Evolutionary conservation across 2,329 filamentous ascomycete species (phyloP).

Genomic region (Colletotrichum lentis): DNA sequence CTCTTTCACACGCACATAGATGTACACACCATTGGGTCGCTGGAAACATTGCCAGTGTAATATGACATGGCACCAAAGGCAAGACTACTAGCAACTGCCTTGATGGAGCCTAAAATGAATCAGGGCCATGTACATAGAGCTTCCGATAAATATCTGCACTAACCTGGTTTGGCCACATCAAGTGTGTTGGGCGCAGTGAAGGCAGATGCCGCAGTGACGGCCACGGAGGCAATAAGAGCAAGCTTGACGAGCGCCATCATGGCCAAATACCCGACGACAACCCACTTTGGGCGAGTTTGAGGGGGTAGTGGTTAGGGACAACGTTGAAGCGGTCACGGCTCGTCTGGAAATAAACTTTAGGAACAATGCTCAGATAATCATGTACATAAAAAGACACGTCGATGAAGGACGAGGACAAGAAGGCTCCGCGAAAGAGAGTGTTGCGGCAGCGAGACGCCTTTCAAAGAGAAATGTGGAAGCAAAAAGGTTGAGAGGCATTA

Average conservation of each 20-base stretch:
- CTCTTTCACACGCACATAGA: too few species aligned
- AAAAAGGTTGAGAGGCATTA: neutral
- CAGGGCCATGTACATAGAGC: neutral
- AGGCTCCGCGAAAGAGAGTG: neutral
- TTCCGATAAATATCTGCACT: constrained; percentile 27
- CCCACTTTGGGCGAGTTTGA: neutral
- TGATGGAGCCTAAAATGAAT: constrained; percentile 63
- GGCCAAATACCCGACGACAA: neutral
- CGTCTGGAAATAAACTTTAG: neutral
- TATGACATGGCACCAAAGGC: constrained; percentile 69
- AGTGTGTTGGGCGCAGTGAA: constrained; percentile 50
- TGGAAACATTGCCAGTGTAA: constrained; percentile 69
- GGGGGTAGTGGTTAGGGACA: neutral
- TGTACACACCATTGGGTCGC: constrained; percentile 53
- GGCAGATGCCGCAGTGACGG: constrained; percentile 42
- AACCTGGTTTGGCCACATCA: constrained; percentile 50
- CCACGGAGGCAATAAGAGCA: constrained; percentile 34
- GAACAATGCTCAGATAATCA: neutral
- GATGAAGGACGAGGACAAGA: constrained; percentile 3
- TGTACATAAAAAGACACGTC: neutral
- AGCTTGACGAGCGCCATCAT: constrained; percentile 27
- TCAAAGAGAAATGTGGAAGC: neutral
- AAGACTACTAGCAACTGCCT: constrained; percentile 66
- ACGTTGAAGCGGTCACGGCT: neutral
- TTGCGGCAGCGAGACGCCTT: neutral